phyloP scores from a whole-genome alignment of 2,329 filamentous ascomycete species.

The Phaeoacremonium minimum region DNA sequence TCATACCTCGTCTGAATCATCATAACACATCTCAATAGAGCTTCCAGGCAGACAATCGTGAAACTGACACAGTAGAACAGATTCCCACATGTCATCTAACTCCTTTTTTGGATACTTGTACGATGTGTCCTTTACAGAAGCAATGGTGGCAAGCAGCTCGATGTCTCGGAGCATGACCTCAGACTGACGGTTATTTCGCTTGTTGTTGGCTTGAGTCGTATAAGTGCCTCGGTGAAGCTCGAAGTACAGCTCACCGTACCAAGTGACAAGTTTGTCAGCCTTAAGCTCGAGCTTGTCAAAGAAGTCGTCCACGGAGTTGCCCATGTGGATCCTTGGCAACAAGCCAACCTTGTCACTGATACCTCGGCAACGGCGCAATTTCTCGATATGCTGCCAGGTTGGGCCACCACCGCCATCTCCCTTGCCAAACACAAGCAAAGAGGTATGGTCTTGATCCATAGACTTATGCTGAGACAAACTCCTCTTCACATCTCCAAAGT shows the following conservation, averaged over 20 bases:
- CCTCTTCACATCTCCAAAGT: conserved; percentile 90
- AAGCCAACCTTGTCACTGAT: conserved; percentile 82
- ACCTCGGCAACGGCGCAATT: conserved; percentile 86
- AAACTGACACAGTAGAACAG: conserved; percentile 88
- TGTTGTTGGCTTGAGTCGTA: conserved; percentile 96
- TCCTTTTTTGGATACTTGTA: conserved; percentile 93
- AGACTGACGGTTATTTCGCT: conserved; percentile 83
- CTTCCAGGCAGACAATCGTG: conserved; percentile 95
- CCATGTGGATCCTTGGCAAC: conserved; percentile 84
- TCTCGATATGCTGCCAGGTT: conserved; percentile 90
- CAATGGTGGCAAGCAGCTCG: conserved; percentile 82
- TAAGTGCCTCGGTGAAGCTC: conserved; percentile 96
- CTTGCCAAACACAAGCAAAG: conserved; percentile 90
- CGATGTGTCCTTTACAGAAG: conserved; percentile 64
- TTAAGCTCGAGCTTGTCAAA: conserved; percentile 83
- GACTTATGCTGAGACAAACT: conserved; percentile 93
- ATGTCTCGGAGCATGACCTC: conserved; percentile 84
- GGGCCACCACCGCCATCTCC: conserved; percentile 94
- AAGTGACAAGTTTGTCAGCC: conserved; percentile 76
- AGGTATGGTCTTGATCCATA: conserved; percentile 87
- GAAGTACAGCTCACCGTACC: conserved; percentile 98
- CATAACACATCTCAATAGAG: conserved; percentile 96
- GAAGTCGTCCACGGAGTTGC: conserved; percentile 88
- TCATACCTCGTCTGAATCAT: conserved; percentile 80
- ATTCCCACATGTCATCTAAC: conserved; percentile 96